Conservation (phyloP, 805 yeast species). For the Sugiyamaella qingdaonensis region DNA sequence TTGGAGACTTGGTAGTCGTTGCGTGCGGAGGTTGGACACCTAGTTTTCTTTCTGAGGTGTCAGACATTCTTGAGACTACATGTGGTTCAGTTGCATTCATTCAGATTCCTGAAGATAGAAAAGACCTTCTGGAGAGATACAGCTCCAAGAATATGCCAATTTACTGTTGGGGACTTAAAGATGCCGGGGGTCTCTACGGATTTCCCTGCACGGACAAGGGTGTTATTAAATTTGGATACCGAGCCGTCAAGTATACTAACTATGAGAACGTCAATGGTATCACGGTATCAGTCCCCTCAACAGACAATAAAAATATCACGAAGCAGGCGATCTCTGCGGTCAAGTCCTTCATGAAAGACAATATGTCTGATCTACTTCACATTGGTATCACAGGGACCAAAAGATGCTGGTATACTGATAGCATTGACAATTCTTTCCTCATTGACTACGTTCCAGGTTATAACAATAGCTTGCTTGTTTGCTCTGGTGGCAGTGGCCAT, state of each 20-base stretch:
- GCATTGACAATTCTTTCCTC: constrained; percentile 8
- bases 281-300: constrained; percentile 7
- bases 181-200: constrained; percentile 10
- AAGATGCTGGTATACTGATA: constrained; percentile 9
- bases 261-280: background rate
- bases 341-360: background rate
- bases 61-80: constrained; percentile 8
- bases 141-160: constrained; percentile 8
- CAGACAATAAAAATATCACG: constrained; percentile 1
- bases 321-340: constrained; percentile 2
- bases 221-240: constrained; percentile 5
- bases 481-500: background rate
- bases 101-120: constrained; percentile 7
- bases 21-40: constrained; percentile 13
- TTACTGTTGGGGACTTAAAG: constrained; percentile 4
- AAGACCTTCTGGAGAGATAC: constrained; percentile 8
- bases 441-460: constrained; percentile 9
- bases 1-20: constrained; percentile 8
- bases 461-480: background rate
- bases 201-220: constrained; percentile 12
- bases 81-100: constrained; percentile 5
- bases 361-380: constrained; percentile 9
- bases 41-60: constrained; percentile 3
- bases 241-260: constrained; percentile 8
- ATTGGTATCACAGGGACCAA: constrained; percentile 2